Evolutionary conservation across 345 rosid species (phyloP), one percentile per base, ranked within the genome.

Genomic region (Dovyalis caffra): DNA sequence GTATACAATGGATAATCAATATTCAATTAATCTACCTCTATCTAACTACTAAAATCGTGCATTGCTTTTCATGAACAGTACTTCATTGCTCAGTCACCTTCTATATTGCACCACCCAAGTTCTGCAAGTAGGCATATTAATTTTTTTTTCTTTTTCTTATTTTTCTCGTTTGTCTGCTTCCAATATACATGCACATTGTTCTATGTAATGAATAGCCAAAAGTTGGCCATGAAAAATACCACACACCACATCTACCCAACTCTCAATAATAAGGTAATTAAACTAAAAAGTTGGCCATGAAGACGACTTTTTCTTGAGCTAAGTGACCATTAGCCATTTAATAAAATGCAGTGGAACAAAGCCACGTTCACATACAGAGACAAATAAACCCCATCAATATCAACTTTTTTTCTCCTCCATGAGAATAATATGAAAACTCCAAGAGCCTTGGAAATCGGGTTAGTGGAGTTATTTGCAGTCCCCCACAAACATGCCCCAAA

Each of bases 361-460:
- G 66, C 75, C 90, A 81, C 78, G 80, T 81, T 70, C 84, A 77
- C 78, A 61, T 35, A 74, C 78, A 38, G 58, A 85, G 78, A 79
- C 87, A 73, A 80, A 80, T 73, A 71, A 84, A 69, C 75, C 84
- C 81, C 85, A 80, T 80, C 78, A 71, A 77, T 79, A 45, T 80
- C 74, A 66, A 73, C 77, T 77, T 80, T 57, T 40, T 66, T 31
- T 40, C 26, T 71, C 60, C 45, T 72, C 80, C 77, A 69, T 69
- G 76, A 77, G 76, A 79, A 80, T 78, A 82, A 74, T 83, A 74
- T 81, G 89, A 84, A 78, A 83, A 83, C 78, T 81, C 86, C 89
- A 71, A 83, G 86, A 64, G 82, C 89, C 87, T 88, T 45, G 95
- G 86, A 76, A 86, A 68, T 76, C 91, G 95, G 71, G 92, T 84